A percentile compares a stretch with the other conserved stretches of the same genome.
phyloP scores from a whole-genome alignment of 192 early-diverging fungal genomes.

The Rhizophlyctis rosea region DNA sequence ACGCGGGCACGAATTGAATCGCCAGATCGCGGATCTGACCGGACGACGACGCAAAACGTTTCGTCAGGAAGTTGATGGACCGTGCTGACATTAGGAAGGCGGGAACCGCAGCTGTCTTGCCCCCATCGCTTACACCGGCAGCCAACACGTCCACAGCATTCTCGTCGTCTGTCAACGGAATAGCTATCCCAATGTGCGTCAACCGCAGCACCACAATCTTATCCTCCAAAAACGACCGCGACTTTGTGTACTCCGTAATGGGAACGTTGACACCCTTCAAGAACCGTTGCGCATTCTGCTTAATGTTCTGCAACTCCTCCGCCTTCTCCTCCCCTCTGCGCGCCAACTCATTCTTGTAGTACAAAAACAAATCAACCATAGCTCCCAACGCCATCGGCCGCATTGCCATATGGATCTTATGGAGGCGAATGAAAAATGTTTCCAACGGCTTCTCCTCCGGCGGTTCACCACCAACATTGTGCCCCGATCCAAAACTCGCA shows the following conservation, averaged over 20 bases:
- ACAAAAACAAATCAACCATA: slow-evolving; percentile 61
- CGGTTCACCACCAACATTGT: background rate
- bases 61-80: slow-evolving; percentile 57
- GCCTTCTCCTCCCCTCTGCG: slow-evolving; percentile 54
- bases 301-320: slow-evolving; percentile 54
- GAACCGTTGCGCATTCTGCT: slow-evolving; percentile 62
- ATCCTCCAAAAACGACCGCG: slow-evolving; percentile 53
- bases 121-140: too few relatives aligned
- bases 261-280: slow-evolving; percentile 64
- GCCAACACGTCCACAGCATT: too few relatives aligned
- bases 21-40: slow-evolving; percentile 56
- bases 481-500: too few relatives aligned
- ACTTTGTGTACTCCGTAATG: slow-evolving; percentile 44
- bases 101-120: slow-evolving; percentile 16
- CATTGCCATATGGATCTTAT: slow-evolving; percentile 68
- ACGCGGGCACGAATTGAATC: slow-evolving; percentile 64
- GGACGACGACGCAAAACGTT: slow-evolving; percentile 52
- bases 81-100: slow-evolving; percentile 64
- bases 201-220: slow-evolving; percentile 51
- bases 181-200: slow-evolving; percentile 54
- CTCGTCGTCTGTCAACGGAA: slow-evolving; percentile 51
- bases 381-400: slow-evolving; percentile 66
- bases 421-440: slow-evolving; percentile 51
- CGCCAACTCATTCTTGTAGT: slow-evolving; percentile 65
- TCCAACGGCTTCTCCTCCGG: slow-evolving; percentile 12